Evolutionary conservation across 2,329 filamentous ascomycete genomes (phyloP), one percentile per base, ranked within the genome.

Genomic region (Scytalidium lignicola): DNA sequence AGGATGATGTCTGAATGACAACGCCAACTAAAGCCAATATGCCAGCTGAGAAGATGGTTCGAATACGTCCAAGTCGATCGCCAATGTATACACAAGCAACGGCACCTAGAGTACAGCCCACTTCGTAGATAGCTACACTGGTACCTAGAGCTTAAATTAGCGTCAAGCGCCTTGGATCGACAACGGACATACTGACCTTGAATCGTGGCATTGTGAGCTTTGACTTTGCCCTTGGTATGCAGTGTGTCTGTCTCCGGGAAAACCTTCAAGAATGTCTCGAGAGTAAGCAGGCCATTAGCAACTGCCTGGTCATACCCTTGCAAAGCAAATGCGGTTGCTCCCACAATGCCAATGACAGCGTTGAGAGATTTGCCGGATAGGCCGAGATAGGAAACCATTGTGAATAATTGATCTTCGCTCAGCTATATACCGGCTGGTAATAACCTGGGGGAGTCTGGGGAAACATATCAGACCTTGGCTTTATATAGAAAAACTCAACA

Each of bases 221-320:
- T 32, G 5, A 23, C 23, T 12, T 19, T n/a, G 22, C 37, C 32
- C 17, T 26, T 46, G 15, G 43, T 43, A 32, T 21, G 42, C 40
- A 71, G 55, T 0, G 74, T 76, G 59, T 50, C 32, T 17, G 46
- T 41, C 5, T 29, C 12, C 6, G 48, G 48, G 39, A 50, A 50
- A 7, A 15, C 28, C 2, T 28, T 10, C 57, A 78, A 86, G 90
- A 86, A 90, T 17, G 43, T 18, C n/a, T 32, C 43, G 15, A 46
- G n/a, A 17, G n/a, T 50, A 17, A 50, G 43, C 13, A 50, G 10
- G 2, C 48, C 48, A 12, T 39, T 39, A 13, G 26, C 40, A 15
- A 46, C 43, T 10, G 43, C 43, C 10, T 46, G 19, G 21, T 46
- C 23, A 26, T 50, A 50, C 7, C 48, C 48, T 15, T 22, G 39